phyloP scores from a whole-genome alignment of 2,329 filamentous ascomycete genomes.

The Scytalidium lignicola region DNA sequence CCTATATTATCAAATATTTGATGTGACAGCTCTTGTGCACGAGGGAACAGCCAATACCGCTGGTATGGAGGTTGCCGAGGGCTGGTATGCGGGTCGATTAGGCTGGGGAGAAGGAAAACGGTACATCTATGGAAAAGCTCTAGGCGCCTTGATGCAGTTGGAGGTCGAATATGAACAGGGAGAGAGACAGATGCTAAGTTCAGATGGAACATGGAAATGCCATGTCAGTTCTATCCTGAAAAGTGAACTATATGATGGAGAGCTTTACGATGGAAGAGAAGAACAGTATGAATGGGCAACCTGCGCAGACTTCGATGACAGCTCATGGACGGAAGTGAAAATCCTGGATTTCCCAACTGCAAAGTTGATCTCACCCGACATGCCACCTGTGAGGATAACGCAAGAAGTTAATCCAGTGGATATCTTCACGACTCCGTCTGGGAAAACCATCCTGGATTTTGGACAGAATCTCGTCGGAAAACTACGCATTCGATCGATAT shows the following conservation, averaged over 20 bases:
- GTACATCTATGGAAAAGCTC: constrained; percentile 33
- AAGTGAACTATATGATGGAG: constrained; percentile 43
- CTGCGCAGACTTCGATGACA: constrained; percentile 17
- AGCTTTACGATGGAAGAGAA: constrained; percentile 39
- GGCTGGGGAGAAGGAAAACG: constrained; percentile 26
- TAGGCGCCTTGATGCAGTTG: constrained; percentile 24
- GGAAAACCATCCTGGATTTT: constrained; percentile 37
- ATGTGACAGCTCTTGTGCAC: constrained; percentile 38
- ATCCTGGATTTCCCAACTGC: constrained; percentile 23
- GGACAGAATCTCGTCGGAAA: constrained; percentile 39
- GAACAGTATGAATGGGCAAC: constrained; percentile 26
- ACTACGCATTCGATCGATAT: constrained; percentile 34
- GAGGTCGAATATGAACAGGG: constrained; percentile 31
- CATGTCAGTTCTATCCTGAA: constrained; percentile 25
- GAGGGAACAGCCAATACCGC: constrained; percentile 29
- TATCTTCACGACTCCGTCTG: constrained; percentile 21
- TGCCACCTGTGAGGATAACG: constrained; percentile 36
- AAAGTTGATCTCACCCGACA: constrained; percentile 34
- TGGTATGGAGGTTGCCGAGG: constrained; percentile 40
- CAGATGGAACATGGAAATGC: constrained; percentile 33
- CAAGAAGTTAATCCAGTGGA: constrained; percentile 14
- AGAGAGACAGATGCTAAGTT: constrained; percentile 22
- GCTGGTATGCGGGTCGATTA: constrained; percentile 41
- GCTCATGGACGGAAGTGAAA: constrained; percentile 27
- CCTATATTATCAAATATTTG: constrained; percentile 48